Conservation (phyloP, 1,284 basidiomycete species). For the Erythrobasidium hasegawianum region DNA sequence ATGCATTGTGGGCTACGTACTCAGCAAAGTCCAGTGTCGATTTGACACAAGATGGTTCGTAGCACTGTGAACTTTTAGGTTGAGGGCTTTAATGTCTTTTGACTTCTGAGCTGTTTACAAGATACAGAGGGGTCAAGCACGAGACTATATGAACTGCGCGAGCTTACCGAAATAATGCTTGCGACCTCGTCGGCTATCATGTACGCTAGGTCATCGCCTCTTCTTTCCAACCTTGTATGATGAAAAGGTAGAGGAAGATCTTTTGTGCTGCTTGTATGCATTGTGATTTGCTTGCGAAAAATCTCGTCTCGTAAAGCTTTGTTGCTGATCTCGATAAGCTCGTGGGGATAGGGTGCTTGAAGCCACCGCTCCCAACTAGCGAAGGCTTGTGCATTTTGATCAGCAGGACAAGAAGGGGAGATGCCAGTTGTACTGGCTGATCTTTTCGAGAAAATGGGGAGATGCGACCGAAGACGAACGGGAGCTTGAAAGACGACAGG, state of each 20-base stretch:
- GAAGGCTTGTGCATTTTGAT: too few species aligned
- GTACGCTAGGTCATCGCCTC: conserved; percentile 19
- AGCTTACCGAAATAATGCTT: conserved; percentile 8
- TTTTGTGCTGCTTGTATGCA: neutral
- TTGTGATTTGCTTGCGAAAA: conserved; percentile 1
- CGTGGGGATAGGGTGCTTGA: conserved; percentile 18
- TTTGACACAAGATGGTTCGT: conserved; percentile 5
- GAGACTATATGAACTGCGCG: too few species aligned
- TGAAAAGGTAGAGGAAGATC: conserved; percentile 10
- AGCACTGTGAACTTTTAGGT: neutral
- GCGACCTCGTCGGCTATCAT: conserved; percentile 24
- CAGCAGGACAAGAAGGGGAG: too few species aligned
- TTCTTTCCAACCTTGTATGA: conserved; percentile 17
- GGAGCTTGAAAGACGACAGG: too few species aligned
- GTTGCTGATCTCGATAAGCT: conserved; percentile 14
- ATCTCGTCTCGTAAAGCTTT: conserved; percentile 21
- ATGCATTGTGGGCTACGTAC: too few species aligned
- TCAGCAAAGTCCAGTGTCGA: conserved; percentile 25
- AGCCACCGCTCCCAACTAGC: conserved; percentile 5
- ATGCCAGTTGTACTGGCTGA: too few species aligned
- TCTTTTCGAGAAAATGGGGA: too few species aligned
- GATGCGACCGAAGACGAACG: too few species aligned
- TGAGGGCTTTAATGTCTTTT: neutral
- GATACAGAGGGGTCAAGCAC: neutral
- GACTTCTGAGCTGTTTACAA: too few species aligned